Evolutionary conservation across 495 filamentous ascomycete genomes (phyloP), one percentile per base, ranked within the genome.

Genomic region (Aspergillus affinis): DNA sequence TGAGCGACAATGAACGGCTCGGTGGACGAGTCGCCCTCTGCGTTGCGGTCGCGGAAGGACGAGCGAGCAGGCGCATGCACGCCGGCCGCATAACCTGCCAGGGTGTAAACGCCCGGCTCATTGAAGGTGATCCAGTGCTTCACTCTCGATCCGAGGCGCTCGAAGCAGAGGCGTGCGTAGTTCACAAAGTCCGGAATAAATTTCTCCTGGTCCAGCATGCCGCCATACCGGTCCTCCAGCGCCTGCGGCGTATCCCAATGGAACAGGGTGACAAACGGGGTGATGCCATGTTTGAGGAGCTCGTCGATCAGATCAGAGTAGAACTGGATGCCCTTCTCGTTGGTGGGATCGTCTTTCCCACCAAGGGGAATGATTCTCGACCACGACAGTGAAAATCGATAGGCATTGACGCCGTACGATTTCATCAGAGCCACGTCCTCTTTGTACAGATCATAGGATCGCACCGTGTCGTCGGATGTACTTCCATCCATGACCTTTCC

Each of bases 351-450:
- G 8, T 73, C 51, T 6, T 48, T 29, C 13, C 73, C 71, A 6
- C 73, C 73, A 0, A 74, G 59, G 3, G 88, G 87, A 61, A 90
- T 88, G 64, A 90, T 84, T 21, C 87, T 81, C 17, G 86, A 81
- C 88, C 88, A 90, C 27, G 86, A 83, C 41, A 90, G 72, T 30
- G 88, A 90, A 73, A 90, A 90, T 55, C 86, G 84, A 73, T 90
- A 90, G 54, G 81, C 79, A 51, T 79, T 84, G 54, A 86, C 84
- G 20, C 86, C 85, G 23, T 82, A 78, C 17, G 77, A 73, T 72
- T 89, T 90, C 71, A 90, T 77, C n/a, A 90, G 81, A 6, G 75
- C 85, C 55, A 91, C 88, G 66, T 90, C 88, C 71, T 90, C 86
- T 46, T 74, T 76, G 60, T 85, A 88, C 50, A 85, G 76, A 69